Percentiles rank a stretch among this genome's conserved stretches.
These are phyloP conservation scores for Bacidia rubella DNA, from an alignment of 495 filamentous ascomycete species.

Conservation along the genomic window DNA sequence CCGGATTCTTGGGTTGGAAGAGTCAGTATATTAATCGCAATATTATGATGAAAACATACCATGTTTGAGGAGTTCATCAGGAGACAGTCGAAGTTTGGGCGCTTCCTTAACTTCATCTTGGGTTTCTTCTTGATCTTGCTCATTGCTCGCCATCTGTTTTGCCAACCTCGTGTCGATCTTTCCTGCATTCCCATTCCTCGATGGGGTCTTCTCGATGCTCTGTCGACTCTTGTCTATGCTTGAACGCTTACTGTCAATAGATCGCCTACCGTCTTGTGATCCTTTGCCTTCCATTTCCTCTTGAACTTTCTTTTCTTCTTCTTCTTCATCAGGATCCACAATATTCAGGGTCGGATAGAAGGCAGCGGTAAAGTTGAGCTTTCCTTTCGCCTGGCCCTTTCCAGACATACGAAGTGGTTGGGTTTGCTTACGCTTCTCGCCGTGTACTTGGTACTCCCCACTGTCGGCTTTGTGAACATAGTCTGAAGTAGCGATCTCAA, in stretches of 20 bases:
- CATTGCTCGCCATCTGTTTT: constrained; percentile 30
- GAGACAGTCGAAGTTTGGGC: constrained; percentile 63
- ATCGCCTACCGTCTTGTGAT: constrained; percentile 9
- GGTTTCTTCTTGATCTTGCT: constrained; percentile 43
- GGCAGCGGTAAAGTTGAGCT: constrained; percentile 66
- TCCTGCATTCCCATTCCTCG: constrained; percentile 25
- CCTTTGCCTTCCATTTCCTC: constrained; percentile 26
- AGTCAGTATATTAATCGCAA: constrained; percentile 14
- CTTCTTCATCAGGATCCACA: constrained; percentile 87
- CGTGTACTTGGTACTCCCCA: constrained; percentile 72
- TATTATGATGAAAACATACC: constrained; percentile 29
- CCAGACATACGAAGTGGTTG: constrained; percentile 53
- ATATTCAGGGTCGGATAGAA: constrained; percentile 86
- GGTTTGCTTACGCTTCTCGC: constrained; percentile 50
- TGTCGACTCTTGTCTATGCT: constrained; percentile 11
- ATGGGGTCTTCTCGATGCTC: constrained; percentile 12
- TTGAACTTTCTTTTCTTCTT: constrained; percentile 40
- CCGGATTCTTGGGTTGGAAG: constrained; percentile 52
- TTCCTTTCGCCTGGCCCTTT: constrained; percentile 60
- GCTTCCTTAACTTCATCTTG: constrained; percentile 31
- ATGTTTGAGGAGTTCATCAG: constrained; percentile 67
- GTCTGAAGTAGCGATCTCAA: constrained; percentile 63
- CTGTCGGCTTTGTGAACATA: constrained; percentile 64
- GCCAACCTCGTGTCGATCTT: constrained; percentile 23
- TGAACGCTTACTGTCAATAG: constrained; percentile 9